Evolutionary conservation across 192 early-diverging fungal species (phyloP).

Genomic region (Podochytrium sp.): DNA sequence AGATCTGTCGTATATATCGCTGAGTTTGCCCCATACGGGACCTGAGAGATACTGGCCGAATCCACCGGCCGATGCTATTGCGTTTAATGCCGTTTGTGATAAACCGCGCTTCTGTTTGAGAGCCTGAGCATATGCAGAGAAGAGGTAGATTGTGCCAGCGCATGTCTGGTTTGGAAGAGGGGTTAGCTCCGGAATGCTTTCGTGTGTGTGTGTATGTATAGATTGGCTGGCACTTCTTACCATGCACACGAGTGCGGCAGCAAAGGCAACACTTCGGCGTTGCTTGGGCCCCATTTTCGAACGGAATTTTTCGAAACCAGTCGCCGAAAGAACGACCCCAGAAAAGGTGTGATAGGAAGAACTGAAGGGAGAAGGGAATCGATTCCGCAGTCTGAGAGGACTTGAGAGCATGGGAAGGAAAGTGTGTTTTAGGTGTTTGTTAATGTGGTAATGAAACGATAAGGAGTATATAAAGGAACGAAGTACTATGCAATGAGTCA

Average conservation of each 20-base stretch:
- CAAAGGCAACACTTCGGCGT: conserved; percentile 34
- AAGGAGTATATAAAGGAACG: no score
- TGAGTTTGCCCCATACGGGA: conserved; percentile 59
- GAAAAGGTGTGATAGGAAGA: no score
- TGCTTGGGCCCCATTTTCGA: no score
- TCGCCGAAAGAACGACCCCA: no score
- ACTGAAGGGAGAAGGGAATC: no score
- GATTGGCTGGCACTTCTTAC: not conserved
- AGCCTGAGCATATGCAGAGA: conserved; percentile 58
- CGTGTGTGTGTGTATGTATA: not conserved
- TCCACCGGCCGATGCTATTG: conserved; percentile 65
- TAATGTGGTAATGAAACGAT: no score
- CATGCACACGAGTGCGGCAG: conserved; percentile 38
- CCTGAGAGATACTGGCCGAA: conserved; percentile 69
- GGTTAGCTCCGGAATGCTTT: conserved; percentile 48
- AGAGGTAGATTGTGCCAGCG: conserved; percentile 71
- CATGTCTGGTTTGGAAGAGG: conserved; percentile 30
- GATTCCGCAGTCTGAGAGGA: no score
- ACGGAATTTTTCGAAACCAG: not conserved
- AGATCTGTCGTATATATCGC: conserved; percentile 35
- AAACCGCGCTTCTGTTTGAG: conserved; percentile 55
- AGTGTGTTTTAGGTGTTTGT: no score
- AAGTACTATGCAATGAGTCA: no score
- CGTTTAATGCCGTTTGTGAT: conserved; percentile 63
- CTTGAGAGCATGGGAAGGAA: no score